Base-by-base conservation (phyloP, 202 grass and related monocot species). In the Musa balbisiana region DNA sequence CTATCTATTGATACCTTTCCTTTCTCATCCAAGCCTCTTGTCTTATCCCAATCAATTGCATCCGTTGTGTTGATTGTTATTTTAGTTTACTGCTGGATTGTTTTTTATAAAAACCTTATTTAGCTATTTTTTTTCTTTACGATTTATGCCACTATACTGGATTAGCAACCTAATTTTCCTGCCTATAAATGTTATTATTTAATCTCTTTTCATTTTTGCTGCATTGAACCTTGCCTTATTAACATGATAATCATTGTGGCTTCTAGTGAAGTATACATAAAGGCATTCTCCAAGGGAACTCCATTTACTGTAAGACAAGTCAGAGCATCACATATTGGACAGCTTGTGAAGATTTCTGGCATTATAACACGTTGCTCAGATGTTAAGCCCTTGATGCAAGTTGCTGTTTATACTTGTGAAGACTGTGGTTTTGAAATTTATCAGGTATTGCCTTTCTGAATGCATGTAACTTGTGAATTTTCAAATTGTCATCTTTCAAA, bases 341-440 rank as follows among this genome's bases (percentile, higher is more conserved):
- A 99, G 75, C 96, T 99, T 83, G 96, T 99, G 73, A 99, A 96
- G 81, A 87, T 99, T 82, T 95, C 91, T 81, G 96, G 96, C 58
- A 99, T 99, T 69, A 80, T 99, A 43, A 99, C 96, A 55, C 96
- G 96, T 59, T 99, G 96, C 71, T 99, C 91, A 0, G 96, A 99
- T 75, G 96, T 99, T 73, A 99, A 99, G 80, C 96, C 91, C 16
- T 67, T 99, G 83, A 90, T 99, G 91, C 96, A 99, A 82, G 91
- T 99, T 86, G 91, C 96, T 80, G 96, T 99, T 82, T 99, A 99
- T 80, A 99, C 96, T 49, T 99, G 96, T n/a, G 96, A 99, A 84
- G 96, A 99, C 55, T 99, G 96, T 62, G 96, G 96, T 53, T 99
- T 92, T 55, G 96, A 99, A 83, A 99, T 99, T 80, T 99, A 99